Evolutionary conservation across 176 grass and related monocot species (phyloP).

Genomic region (Aegilops sharonensis): DNA sequence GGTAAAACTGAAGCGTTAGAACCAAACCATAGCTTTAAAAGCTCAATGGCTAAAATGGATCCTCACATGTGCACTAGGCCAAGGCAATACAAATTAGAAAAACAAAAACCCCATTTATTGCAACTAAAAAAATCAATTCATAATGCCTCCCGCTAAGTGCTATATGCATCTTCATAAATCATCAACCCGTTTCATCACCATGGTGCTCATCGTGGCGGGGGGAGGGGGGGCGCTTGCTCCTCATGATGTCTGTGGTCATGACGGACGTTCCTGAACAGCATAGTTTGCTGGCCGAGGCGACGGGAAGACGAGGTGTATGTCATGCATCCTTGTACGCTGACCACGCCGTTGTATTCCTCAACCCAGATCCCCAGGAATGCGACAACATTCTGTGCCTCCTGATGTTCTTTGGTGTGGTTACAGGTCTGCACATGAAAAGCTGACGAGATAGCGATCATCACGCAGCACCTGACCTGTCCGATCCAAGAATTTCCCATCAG

Average conservation of each 20-base stretch:
- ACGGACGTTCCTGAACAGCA: too few relatives aligned
- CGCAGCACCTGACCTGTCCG: neutral
- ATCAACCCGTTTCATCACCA: too few relatives aligned
- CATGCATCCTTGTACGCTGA: too few relatives aligned
- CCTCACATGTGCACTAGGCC: constrained; percentile 2
- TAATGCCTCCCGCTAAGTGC: neutral
- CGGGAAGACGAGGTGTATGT: too few relatives aligned
- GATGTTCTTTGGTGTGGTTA: neutral
- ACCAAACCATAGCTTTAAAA: neutral
- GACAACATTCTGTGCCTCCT: neutral
- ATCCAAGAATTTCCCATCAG: neutral
- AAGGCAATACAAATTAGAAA: constrained; percentile 6
- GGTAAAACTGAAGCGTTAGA: constrained; percentile 21
- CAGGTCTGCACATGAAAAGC: neutral
- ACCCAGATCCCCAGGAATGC: too few relatives aligned
- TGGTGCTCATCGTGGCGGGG: too few relatives aligned
- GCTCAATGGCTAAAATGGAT: neutral
- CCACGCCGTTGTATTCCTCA: too few relatives aligned
- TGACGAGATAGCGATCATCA: neutral
- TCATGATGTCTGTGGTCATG: too few relatives aligned
- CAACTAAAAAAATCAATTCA: neutral
- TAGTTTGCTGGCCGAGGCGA: too few relatives aligned
- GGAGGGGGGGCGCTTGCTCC: too few relatives aligned
- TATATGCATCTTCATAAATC: too few relatives aligned
- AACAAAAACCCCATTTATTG: neutral